Evolutionary conservation across 352 stramenopile species (phyloP), one percentile per base, ranked within the genome.

Genomic region (Phytophthora colocasiae): DNA sequence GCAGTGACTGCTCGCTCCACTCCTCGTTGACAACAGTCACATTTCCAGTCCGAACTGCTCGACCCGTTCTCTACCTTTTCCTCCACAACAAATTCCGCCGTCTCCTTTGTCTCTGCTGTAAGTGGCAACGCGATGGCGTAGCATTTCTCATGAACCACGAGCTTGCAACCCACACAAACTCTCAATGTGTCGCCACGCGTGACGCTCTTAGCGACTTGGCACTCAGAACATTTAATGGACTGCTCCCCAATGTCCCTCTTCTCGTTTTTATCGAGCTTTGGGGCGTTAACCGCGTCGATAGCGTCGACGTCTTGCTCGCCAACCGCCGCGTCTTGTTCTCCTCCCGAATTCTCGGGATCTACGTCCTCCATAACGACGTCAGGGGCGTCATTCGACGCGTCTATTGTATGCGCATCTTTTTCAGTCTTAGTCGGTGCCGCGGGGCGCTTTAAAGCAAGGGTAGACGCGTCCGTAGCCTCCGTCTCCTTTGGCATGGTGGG

Each of bases 101-200:
- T 31, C 26, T 60, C 19, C 40, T 40, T 34, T 4, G 19, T 27
- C 44, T 44, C 44, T 15, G 49, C 46, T 34, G 27, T 2, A 40
- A 46, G 24, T 26, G 32, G 50, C 38, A 43, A 29, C 8, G 31
- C 39, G 11, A 65, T 54, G 1, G 22, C 49, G 58, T 83, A 88
- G 46, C 79, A 88, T 58, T 51, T 66, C 6, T 19, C 17, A 38
- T 88, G 77, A 15, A 85, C 63, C 11, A 55, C 56, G 24, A 81
- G 9, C 9, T 66, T 56, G 51, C 79, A 88, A 29, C 49, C 53
- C 1, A 17, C 19, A 17, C 79, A 88, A 1, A 85, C 63, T 17
- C 45, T 55, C 40, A 82, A 11, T n/a, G 54, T 31, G 19, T 61
- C 64, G 34, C 34, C 52, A 5, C 11, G 36, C 12, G 22, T 34